A percentile compares a stretch with the other conserved stretches of the same genome.
phyloP scores from a whole-genome alignment of 2,329 filamentous ascomycete genomes.

The Diaporthe ilicicola region DNA sequence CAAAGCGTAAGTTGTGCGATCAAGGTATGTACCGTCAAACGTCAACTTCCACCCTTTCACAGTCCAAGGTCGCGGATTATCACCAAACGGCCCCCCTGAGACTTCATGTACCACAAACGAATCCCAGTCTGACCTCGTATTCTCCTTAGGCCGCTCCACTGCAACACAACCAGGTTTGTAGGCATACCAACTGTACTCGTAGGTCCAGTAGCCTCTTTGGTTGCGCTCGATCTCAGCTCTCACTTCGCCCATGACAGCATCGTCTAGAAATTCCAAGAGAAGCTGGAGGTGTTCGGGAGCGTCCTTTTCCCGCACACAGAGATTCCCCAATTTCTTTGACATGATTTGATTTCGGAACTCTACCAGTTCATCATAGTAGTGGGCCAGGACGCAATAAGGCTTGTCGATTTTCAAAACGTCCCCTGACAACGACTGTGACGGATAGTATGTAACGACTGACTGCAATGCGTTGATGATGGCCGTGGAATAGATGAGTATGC shows the following conservation, averaged over 20 bases:
- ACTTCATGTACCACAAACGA: too few relatives aligned
- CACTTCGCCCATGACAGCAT: slow-evolving; percentile 36
- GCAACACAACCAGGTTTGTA: slow-evolving; percentile 32
- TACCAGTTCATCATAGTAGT: slow-evolving; percentile 40
- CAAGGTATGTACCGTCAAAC: neutral
- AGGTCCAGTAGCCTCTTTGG: slow-evolving; percentile 33
- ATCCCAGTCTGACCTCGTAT: too few relatives aligned
- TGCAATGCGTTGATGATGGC: slow-evolving; percentile 38
- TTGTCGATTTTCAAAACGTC: slow-evolving; percentile 33
- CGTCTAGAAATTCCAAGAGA: slow-evolving; percentile 38
- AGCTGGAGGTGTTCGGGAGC: slow-evolving; percentile 31
- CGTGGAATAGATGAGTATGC: slow-evolving; percentile 33
- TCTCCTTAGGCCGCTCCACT: too few relatives aligned
- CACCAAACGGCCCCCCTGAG: too few relatives aligned
- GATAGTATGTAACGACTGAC: slow-evolving; percentile 42
- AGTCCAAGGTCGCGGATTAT: too few relatives aligned
- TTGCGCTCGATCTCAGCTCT: slow-evolving; percentile 35
- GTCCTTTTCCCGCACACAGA: slow-evolving; percentile 34
- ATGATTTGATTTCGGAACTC: slow-evolving; percentile 27
- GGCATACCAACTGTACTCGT: slow-evolving; percentile 35
- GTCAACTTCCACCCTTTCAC: neutral
- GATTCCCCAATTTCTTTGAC: slow-evolving; percentile 9
- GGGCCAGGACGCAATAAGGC: slow-evolving; percentile 40
- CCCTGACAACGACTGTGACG: slow-evolving; percentile 36
- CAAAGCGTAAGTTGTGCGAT: too few relatives aligned